These are phyloP conservation scores for Eucalyptus cladocalyx DNA, from an alignment of 345 rosid genomes.

Conservation along the genomic window DNA sequence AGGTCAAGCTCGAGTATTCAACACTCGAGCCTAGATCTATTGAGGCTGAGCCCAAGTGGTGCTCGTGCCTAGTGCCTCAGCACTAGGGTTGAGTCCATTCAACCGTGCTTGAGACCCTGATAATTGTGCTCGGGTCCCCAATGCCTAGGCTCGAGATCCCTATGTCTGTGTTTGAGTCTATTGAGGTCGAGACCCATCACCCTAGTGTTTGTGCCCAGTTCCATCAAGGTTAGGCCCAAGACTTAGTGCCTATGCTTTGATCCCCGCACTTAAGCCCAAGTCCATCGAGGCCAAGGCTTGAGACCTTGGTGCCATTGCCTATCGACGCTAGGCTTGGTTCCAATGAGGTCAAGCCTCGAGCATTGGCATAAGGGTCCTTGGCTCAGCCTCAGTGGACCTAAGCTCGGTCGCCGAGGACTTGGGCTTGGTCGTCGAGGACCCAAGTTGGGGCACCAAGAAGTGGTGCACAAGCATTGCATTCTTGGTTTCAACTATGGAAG, in stretches of 20 bases:
- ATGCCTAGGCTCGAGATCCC: accelerated
- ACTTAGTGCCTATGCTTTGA: not conserved
- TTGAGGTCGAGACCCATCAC: not conserved
- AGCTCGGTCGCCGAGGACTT: accelerated
- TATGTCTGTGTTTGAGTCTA: accelerated
- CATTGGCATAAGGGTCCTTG: not conserved
- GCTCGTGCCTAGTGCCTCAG: accelerated
- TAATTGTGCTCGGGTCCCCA: accelerated
- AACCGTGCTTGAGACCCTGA: accelerated
- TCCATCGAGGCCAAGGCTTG: not conserved
- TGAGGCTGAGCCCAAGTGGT: not conserved
- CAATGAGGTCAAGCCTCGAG: accelerated
- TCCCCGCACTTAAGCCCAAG: not conserved
- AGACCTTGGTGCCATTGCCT: too few relatives aligned
- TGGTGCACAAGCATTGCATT: accelerated
- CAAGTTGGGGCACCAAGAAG: accelerated
- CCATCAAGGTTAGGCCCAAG: accelerated
- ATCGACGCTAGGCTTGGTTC: too few relatives aligned
- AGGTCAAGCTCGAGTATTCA: accelerated
- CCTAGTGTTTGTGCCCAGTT: accelerated
- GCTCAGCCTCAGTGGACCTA: accelerated
- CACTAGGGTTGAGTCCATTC: not conserved
- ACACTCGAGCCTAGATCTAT: not conserved
- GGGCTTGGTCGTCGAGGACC: accelerated
- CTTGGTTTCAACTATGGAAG: not conserved